These are phyloP conservation scores for Miscanthus sacchariflorus DNA, from an alignment of 202 grass and related monocot species.

Conservation along the genomic window DNA sequence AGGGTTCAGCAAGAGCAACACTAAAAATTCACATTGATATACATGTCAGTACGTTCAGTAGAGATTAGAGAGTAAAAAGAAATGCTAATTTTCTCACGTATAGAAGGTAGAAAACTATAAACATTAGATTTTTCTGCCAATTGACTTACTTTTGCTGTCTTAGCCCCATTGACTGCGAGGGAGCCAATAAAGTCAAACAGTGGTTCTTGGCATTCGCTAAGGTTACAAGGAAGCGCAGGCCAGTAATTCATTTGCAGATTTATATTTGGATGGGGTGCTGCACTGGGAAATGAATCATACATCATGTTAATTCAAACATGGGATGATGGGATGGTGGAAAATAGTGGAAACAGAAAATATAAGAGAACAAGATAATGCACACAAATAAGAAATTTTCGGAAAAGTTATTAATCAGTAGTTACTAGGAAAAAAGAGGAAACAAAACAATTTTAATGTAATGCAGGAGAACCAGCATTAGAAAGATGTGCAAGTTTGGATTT, in stretches of 20 bases:
- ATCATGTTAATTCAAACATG: conserved; percentile 42
- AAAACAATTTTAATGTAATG: background rate
- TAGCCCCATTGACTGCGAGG: conserved; percentile 89
- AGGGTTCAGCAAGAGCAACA: background rate
- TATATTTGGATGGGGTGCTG: conserved; percentile 95
- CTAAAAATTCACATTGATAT: background rate
- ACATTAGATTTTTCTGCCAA: conserved; percentile 31
- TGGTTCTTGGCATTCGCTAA: conserved; percentile 94
- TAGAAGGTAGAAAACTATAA: conserved; percentile 27
- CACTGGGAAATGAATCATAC: conserved; percentile 62
- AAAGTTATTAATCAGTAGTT: background rate
- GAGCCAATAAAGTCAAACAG: conserved; percentile 90
- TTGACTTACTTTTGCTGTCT: conserved; percentile 89
- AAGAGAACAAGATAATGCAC: background rate
- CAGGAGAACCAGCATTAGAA: background rate
- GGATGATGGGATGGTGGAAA: conserved; percentile 25
- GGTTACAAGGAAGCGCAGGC: conserved; percentile 89
- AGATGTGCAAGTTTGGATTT: background rate
- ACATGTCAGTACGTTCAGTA: background rate
- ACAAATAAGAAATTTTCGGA: background rate
- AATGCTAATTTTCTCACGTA: background rate
- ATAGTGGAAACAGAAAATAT: conserved; percentile 13
- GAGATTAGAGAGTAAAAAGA: background rate
- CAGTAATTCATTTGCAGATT: conserved; percentile 99
- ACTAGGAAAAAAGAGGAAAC: conserved; percentile 7